These are phyloP conservation scores for Castanopsis chinensis DNA, from an alignment of 306 rosid genomes.

Conservation along the genomic window DNA sequence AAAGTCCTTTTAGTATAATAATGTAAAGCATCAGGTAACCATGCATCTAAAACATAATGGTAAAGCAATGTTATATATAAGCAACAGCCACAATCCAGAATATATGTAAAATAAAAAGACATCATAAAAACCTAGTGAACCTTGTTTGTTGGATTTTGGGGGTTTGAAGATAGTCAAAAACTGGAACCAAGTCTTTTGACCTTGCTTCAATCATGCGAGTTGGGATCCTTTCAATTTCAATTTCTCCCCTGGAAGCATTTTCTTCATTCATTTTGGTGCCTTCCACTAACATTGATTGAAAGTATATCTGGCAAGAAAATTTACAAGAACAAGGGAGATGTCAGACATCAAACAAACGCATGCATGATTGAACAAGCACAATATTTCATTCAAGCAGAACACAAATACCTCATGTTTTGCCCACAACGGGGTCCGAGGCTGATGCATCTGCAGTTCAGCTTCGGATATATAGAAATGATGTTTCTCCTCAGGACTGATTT, in stretches of 20 bases:
- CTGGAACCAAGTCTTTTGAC: constrained; percentile 74
- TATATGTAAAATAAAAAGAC: constrained; percentile 6
- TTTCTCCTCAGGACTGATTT: constrained; percentile 49
- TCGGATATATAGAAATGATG: constrained; percentile 85
- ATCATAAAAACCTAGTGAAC: constrained; percentile 26
- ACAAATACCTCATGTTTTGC: constrained; percentile 70
- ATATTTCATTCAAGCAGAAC: not conserved
- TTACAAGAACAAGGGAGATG: constrained; percentile 13
- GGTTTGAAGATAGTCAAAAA: constrained; percentile 57
- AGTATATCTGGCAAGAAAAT: constrained; percentile 62
- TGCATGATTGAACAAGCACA: not conserved
- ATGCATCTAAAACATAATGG: not conserved
- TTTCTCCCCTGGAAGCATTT: constrained; percentile 57
- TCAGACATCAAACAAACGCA: constrained; percentile 17
- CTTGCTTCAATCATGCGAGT: constrained; percentile 71
- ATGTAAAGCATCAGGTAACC: not conserved
- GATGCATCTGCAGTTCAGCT: constrained; percentile 95
- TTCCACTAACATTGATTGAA: constrained; percentile 60
- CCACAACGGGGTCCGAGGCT: constrained; percentile 65
- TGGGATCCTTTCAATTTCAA: constrained; percentile 75
- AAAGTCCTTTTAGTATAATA: not conserved
- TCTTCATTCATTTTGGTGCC: constrained; percentile 46
- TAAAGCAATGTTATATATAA: not conserved
- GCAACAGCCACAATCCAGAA: not conserved
- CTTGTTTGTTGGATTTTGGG: constrained; percentile 58